Conservation (phyloP, 2,329 filamentous ascomycete genomes). For the Diaporthe vexans region DNA sequence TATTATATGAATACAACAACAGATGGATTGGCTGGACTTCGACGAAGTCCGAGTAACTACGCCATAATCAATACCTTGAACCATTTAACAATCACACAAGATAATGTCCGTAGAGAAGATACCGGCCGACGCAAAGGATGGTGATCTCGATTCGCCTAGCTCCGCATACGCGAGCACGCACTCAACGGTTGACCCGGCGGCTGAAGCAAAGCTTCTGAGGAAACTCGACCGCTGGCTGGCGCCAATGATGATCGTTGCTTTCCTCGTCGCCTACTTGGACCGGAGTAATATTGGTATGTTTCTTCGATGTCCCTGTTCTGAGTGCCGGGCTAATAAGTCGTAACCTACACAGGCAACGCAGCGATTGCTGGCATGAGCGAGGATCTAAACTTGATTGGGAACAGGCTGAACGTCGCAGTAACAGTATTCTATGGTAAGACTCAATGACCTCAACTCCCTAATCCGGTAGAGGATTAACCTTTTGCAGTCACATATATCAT, state of each 20-base stretch:
- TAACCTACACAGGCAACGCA: conserved; percentile 61
- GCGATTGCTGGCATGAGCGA: conserved; percentile 73
- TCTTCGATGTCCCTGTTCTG: background rate
- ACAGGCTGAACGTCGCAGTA: conserved; percentile 78
- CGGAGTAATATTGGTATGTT: conserved; percentile 75
- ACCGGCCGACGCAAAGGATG: background rate
- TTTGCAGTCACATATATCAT: conserved; percentile 65
- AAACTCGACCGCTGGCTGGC: conserved; percentile 76
- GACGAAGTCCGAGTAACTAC: background rate
- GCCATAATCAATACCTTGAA: background rate
- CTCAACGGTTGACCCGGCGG: conserved; percentile 28
- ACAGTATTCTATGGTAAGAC: conserved; percentile 71
- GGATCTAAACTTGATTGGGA: conserved; percentile 70
- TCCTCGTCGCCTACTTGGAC: conserved; percentile 83
- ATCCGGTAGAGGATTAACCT: background rate
- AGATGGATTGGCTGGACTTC: background rate
- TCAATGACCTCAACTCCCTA: fast-evolving
- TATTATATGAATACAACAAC: background rate
- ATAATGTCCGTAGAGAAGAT: conserved; percentile 12
- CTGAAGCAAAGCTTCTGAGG: conserved; percentile 70
- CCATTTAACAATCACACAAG: background rate
- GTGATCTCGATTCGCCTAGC: conserved; percentile 1
- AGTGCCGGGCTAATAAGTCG: background rate
- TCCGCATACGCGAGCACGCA: background rate
- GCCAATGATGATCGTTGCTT: conserved; percentile 77